Base-by-base conservation (phyloP, 1,284 basidiomycete species). In the Tilletia horrida region DNA sequence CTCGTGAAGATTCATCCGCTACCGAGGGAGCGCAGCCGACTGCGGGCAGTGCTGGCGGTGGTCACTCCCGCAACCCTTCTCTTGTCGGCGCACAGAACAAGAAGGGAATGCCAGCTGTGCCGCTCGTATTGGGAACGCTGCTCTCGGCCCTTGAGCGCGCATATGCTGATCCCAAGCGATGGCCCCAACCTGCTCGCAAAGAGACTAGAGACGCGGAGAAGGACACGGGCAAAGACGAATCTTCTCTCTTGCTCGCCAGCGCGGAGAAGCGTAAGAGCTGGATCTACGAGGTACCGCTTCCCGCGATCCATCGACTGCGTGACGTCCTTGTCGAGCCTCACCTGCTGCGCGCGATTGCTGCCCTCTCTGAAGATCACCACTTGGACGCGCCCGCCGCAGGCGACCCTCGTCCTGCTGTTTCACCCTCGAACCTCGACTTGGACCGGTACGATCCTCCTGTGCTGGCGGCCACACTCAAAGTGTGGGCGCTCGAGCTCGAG, bases 231-330 rank as follows among this genome's bases (percentile, higher is more conserved):
- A 29, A 35, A 42, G 21, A 14, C 21, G 21, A 25, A n/a, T n/a
- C 16, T 11, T 25, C 45, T 13, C 43, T 65, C 23, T 57, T 42
- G 13, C 61, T 71, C 25, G 42, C 62, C n/a, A 47, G 66, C 25
- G 50, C 76, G 88, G 94, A 95, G 82, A 90, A 88, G 81, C 88
- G 94, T 71, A 92, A 90, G 83, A 85, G 88, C 1, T 97, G 93
- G 94, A 91, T 97, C 70, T 95, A 96, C 73, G 85, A 87, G 70
- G 83, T 83, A 35, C 76, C 93, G 0, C 85, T 97, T 25, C 84
- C 87, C 2, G 87, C 88, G 35, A 86, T 90, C 4, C 93, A 96
- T 77, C 88, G 89, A 71, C 87, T 96, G 11, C 88, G 93, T 69
- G 55, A 59, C 55, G 18, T 59, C 29, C 29, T 59, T 8, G 31